These are phyloP conservation scores for Carex kokanica DNA, from an alignment of 176 grass and related monocot species.

Conservation along the genomic window DNA sequence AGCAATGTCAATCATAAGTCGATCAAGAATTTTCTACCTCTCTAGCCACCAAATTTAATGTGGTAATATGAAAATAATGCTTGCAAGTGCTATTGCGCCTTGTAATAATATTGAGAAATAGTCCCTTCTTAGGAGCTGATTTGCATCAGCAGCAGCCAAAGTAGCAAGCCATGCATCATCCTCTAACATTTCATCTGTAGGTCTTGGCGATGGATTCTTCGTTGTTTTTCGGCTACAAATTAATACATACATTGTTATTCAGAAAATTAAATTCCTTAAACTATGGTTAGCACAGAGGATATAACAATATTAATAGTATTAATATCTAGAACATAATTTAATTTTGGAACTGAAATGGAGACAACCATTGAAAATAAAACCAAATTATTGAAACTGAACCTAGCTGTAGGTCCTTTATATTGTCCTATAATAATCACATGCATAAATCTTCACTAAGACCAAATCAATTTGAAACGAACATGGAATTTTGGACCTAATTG, in stretches of 20 bases:
- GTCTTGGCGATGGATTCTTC: slow-evolving; percentile 37
- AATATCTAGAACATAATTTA: background rate
- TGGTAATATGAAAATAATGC: slow-evolving; percentile 31
- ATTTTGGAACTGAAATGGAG: background rate
- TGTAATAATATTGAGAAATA: slow-evolving; percentile 23
- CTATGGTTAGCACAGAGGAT: background rate
- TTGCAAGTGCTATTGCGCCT: slow-evolving; percentile 15
- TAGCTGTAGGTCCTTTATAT: background rate
- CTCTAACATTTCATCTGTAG: slow-evolving; percentile 42
- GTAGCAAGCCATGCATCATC: slow-evolving; percentile 75
- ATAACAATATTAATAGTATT: background rate
- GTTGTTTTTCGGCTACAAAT: slow-evolving; percentile 56
- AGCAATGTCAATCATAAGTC: slow-evolving; percentile 14
- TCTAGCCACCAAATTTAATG: slow-evolving; percentile 14
- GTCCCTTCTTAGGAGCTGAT: slow-evolving; percentile 12
- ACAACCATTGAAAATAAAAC: background rate
- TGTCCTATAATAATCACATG: slow-evolving; percentile 15
- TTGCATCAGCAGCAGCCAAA: slow-evolving; percentile 56
- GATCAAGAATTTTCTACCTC: slow-evolving; percentile 24
- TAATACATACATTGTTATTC: background rate
- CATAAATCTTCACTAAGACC: background rate
- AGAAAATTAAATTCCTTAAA: background rate
- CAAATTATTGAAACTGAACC: background rate
- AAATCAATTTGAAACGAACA: slow-evolving; percentile 11
- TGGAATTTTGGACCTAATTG: slow-evolving; percentile 4